A percentile compares a stretch with the other conserved stretches of the same genome.
phyloP scores from a whole-genome alignment of 805 yeast species.

The Saccharomycopsis synnaedendra region DNA sequence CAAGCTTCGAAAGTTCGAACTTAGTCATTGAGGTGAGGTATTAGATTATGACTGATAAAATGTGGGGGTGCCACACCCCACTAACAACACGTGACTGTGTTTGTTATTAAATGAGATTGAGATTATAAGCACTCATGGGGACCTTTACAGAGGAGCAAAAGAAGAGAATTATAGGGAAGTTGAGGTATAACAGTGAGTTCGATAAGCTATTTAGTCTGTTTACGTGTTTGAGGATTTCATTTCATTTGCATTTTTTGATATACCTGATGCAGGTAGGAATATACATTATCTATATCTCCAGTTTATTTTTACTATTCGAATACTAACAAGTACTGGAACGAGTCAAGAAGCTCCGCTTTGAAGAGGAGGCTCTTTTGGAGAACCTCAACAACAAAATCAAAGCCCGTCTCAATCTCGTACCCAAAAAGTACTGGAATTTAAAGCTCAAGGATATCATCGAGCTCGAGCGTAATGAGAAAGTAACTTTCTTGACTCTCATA shows the following conservation, averaged over 20 bases:
- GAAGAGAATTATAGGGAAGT: conserved; percentile 7
- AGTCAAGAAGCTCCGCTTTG: conserved; percentile 8
- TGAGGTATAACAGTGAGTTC: conserved; percentile 8
- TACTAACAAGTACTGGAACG: conserved; percentile 7
- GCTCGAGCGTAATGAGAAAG: conserved; percentile 10
- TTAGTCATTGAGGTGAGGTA: conserved; percentile 1
- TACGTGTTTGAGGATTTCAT: no score
- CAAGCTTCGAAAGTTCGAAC: conserved; percentile 28
- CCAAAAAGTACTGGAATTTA: conserved; percentile 13
- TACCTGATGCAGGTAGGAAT: neutral
- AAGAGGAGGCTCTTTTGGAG: conserved; percentile 7
- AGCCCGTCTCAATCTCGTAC: conserved; percentile 12
- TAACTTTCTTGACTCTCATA: conserved; percentile 9
- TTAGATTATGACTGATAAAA: neutral
- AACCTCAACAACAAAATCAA: conserved; percentile 6
- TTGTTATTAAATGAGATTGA: no score
- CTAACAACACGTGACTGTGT: no score
- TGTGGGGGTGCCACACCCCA: no score
- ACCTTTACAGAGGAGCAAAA: conserved; percentile 12
- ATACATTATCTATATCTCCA: neutral
- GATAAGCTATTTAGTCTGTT: no score
- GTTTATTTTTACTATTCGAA: neutral
- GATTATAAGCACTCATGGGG: conserved; percentile 3
- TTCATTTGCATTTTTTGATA: no score
- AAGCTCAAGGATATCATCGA: conserved; percentile 12